Base-by-base conservation (phyloP, 2,329 filamentous ascomycete genomes). In the Xylariaceae sp. region DNA sequence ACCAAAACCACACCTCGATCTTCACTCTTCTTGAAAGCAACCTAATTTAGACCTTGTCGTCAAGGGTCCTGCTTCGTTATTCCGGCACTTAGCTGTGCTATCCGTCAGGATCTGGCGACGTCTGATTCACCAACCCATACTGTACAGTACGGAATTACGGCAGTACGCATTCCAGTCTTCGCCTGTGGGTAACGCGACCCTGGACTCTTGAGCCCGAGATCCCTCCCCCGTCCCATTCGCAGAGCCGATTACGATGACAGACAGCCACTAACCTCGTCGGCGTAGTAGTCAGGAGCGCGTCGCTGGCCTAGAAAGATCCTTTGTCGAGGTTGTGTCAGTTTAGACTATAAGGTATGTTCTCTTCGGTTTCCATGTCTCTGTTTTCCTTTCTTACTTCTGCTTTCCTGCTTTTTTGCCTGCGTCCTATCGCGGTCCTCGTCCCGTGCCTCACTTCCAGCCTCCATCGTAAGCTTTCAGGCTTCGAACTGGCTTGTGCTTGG, bases 331-430 rank as follows among this genome's bases (percentile, higher is more conserved):
- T 48, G 39, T 47, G 10, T 49, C 45, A 34, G 37, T 54, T 39
- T 30, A 44, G 42, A 47, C 48, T 57, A 44, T 48, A 52, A 60
- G 60, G 60, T 55, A 47, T 30, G 55, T 60, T 51, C 50, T 30
- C 48, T 30, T 39, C 51, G 3, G 11, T 54, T 9, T 42, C 13
- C 42, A 45, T 45, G 10, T 45, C 35, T 15, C 57, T 34, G 49
- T 58, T 13, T 53, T 53, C 52, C 60, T 56, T 30, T 45, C 53
- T 52, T 52, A 52, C 47, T 9, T 37, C 55, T 60, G 44, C 53
- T 61, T 59, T 57, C 50, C 18, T 49, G 11, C 8, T 18, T 18
- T 4, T 18, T 8, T 6, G 48, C 48, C 18, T 50, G 4, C 18
- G 4, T 18, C 18, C 23, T 30, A 5, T 30, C 23, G 23, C 23